Base-by-base conservation (phyloP, 306 rosid species). In the Hippophae tibetana region DNA sequence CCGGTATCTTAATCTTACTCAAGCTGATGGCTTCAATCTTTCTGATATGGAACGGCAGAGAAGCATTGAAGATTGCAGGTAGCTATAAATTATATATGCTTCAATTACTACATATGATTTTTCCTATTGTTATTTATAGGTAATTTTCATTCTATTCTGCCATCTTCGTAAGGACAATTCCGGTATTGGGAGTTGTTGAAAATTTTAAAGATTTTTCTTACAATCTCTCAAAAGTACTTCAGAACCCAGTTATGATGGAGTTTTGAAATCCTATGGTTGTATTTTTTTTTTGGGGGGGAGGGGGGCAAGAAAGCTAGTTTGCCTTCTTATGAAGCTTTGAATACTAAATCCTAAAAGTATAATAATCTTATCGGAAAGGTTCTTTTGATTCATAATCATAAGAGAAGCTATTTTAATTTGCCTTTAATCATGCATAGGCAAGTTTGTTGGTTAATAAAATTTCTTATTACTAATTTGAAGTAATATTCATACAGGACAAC, bases 21-120 rank as follows among this genome's bases (percentile, higher is more conserved):
- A 70, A 45, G 80, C 70, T 25, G 96, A 87, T 62, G 60, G 72
- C 69, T 72, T 78, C 47, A 68, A 56, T 71, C 71, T 84, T 75
- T 68, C 87, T 60, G 85, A 92, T 52, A 42, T 78, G 11, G 99
- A 92, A 72, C 86, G 80, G 23, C 96, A 82, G 65, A 85, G 90
- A 67, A 71, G 69, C 67, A 64, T 46, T 60, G 88, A 84, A 75
- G 95, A 86, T 70, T 82, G 86, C 47, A 92, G 96, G 99, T 92
- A 92, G 57, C 58, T 23, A 62, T 18, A 49, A 47, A 10, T 12
- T 10, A 3, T 7, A 41, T 63, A 8, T 7, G 40, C 59, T 31
- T 10, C 70, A 23, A n/a, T 64, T 44, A 26, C 65, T 58, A 43
- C 47, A 14, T 62, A 46, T 47, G 51, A 43, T 23, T 51, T 14